phyloP scores from a whole-genome alignment of 768 basidiomycete species.

The Heimioporus sp. region DNA sequence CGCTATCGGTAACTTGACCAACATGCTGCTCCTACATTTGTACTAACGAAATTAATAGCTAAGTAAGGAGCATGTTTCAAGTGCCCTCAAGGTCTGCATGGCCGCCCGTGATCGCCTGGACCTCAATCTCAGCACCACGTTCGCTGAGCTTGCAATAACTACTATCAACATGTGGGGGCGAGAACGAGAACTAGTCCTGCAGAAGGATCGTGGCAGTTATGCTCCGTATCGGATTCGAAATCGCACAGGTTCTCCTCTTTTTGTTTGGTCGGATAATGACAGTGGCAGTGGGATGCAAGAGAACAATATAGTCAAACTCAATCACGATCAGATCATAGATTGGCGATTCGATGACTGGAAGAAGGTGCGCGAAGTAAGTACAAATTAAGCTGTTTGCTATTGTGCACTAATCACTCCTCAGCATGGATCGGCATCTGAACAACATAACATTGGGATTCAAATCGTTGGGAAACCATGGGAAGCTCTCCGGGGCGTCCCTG shows the following conservation, averaged over 20 bases:
- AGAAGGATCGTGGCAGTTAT: conserved; percentile 81
- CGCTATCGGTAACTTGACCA: conserved; percentile 50
- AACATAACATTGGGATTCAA: conserved; percentile 85
- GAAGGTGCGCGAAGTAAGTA: conserved; percentile 81
- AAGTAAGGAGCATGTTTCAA: conserved; percentile 46
- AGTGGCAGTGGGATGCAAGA: conserved; percentile 47
- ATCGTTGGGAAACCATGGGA: conserved; percentile 90
- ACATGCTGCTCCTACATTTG: neutral
- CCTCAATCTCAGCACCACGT: conserved; percentile 86
- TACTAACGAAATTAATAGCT: conserved; percentile 39
- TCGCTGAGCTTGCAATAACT: conserved; percentile 80
- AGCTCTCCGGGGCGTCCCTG: conserved; percentile 80
- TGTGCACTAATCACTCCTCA: conserved; percentile 17
- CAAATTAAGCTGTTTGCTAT: neutral
- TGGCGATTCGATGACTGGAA: conserved; percentile 99
- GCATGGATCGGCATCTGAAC: conserved; percentile 53
- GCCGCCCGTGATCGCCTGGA: conserved; percentile 83
- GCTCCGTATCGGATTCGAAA: conserved; percentile 94
- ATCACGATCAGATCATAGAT: conserved; percentile 75
- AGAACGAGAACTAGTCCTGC: conserved; percentile 68
- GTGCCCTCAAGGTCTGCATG: conserved; percentile 57
- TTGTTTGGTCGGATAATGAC: conserved; percentile 83
- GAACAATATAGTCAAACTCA: conserved; percentile 54
- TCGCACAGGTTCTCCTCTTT: conserved; percentile 81
- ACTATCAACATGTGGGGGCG: conserved; percentile 71